These are phyloP conservation scores for Schizochytrium sp. DNA, from an alignment of 108 stramenopile genomes.

Conservation along the genomic window DNA sequence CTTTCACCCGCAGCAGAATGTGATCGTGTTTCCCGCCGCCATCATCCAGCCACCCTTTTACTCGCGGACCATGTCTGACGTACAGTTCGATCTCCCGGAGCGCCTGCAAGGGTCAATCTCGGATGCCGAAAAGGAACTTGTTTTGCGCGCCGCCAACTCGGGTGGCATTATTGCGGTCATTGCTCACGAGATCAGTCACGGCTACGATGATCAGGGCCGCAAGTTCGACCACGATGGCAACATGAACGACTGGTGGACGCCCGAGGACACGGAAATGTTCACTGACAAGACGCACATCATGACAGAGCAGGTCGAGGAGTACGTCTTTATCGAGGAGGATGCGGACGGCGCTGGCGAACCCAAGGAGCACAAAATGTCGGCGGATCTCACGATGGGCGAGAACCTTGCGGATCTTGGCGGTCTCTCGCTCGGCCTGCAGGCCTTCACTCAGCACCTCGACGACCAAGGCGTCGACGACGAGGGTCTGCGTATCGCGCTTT, in stretches of 20 bases:
- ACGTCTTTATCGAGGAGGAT: constrained; percentile 57
- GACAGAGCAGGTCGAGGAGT: constrained; percentile 62
- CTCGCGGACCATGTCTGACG: constrained; percentile 57
- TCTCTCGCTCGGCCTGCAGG: constrained; percentile 48
- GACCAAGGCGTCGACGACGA: neutral
- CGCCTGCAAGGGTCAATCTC: neutral
- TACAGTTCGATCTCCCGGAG: neutral
- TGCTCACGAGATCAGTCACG: constrained; percentile 78
- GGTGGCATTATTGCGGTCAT: constrained; percentile 69
- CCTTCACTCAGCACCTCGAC: constrained; percentile 27
- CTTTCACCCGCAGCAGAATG: constrained; percentile 26
- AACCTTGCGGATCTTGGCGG: constrained; percentile 53
- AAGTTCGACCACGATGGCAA: constrained; percentile 66
- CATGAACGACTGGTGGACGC: constrained; percentile 74
- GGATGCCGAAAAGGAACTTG: neutral
- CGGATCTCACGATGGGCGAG: constrained; percentile 64
- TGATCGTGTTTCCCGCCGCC: constrained; percentile 64
- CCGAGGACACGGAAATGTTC: constrained; percentile 30
- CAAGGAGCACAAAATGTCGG: constrained; percentile 40
- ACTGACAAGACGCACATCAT: constrained; percentile 52
- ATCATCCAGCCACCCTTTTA: constrained; percentile 76
- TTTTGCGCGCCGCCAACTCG: constrained; percentile 56
- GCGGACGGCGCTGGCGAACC: neutral
- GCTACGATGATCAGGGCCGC: constrained; percentile 73
- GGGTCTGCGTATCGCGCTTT: neutral